Evolutionary conservation across 176 grass and related monocot species (phyloP), one percentile per base, ranked within the genome.

Genomic region (Cymbopogon citratus): DNA sequence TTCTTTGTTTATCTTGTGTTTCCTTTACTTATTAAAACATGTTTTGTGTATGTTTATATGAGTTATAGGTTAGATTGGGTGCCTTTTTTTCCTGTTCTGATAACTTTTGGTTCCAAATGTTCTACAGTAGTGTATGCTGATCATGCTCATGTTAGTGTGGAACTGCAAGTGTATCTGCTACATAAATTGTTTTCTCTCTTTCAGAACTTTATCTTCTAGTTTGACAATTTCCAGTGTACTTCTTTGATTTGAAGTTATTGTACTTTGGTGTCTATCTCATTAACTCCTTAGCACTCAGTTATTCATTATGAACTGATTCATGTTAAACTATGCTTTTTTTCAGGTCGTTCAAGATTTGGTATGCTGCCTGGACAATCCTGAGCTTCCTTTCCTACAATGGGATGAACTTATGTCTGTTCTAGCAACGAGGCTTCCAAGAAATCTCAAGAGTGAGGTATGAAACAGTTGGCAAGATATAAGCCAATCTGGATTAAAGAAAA

Each of bases 301-400:
- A 38, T 83, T 41, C 19, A n/a, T 8, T 48, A 49, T 74, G n/a
- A 26, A 63, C 24, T 69, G 16, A 51, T 14, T 68, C 21, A 10
- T 68, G 54, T 56, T 13, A 26, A 80, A 33, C n/a, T 36, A 13
- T 77, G 16, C 13, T 83, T 90, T 9, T 78, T 90, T 79, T 77
- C 78, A 98, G 95, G 95, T 91, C 18, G 76, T 99, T 69, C 86
- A 88, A 80, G 89, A 95, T 86, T 87, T 99, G 77, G 63, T 95
- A 66, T 84, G 62, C 78, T 93, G 91, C 72, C 83, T 99, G 24
- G 96, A 95, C 65, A 65, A 82, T 75, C 92, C 89, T 34, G 89
- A 93, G 80, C 92, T 99, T 82, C 96, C 92, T 84, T 99, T 95
- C 78, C 87, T 99, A 45, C 96, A 99, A 54, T 99, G 96, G 96